phyloP scores from a whole-genome alignment of 2,329 filamentous ascomycete species.

The Sporothrix curviconia region DNA sequence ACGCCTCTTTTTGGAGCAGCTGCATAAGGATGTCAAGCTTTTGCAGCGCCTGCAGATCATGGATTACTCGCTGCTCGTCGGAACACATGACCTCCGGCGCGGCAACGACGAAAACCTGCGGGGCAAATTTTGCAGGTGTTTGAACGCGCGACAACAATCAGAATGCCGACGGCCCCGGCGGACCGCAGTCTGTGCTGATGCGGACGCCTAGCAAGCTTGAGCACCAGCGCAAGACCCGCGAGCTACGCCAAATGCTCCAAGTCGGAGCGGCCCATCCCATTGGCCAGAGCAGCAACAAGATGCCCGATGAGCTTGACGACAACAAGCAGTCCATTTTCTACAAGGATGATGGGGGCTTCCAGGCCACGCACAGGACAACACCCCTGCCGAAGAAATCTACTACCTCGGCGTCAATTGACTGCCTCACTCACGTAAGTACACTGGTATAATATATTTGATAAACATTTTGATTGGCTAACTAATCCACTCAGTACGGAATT shows the following conservation, averaged over 20 bases:
- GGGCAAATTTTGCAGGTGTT: slow-evolving; percentile 89
- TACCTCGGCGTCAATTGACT: slow-evolving; percentile 98
- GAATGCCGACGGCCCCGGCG: slow-evolving; percentile 28
- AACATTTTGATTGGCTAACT: too few species aligned
- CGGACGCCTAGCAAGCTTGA: slow-evolving; percentile 92
- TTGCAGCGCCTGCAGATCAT: slow-evolving; percentile 90
- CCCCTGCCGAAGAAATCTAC: slow-evolving; percentile 84
- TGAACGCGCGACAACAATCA: slow-evolving; percentile 67
- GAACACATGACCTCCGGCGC: slow-evolving; percentile 82
- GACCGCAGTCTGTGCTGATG: slow-evolving; percentile 60
- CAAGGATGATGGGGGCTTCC: slow-evolving; percentile 85
- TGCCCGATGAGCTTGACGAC: slow-evolving; percentile 83
- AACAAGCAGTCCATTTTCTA: slow-evolving; percentile 79
- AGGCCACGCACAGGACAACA: slow-evolving; percentile 84
- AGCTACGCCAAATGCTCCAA: slow-evolving; percentile 89
- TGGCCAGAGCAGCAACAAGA: slow-evolving; percentile 71
- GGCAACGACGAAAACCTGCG: slow-evolving; percentile 94
- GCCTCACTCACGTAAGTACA: slow-evolving; percentile 80
- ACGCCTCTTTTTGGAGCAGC: slow-evolving; percentile 81
- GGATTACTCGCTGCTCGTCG: slow-evolving; percentile 95
- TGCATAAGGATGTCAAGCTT: slow-evolving; percentile 78
- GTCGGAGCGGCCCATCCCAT: slow-evolving; percentile 88
- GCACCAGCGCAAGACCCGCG: slow-evolving; percentile 81
- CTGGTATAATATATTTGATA: background rate
- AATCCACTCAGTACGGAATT: slow-evolving; percentile 65